A percentile compares a stretch with the other conserved stretches of the same genome.
These are phyloP conservation scores for Botrytis deweyae DNA, from an alignment of 2,329 filamentous ascomycete species.

Conservation along the genomic window DNA sequence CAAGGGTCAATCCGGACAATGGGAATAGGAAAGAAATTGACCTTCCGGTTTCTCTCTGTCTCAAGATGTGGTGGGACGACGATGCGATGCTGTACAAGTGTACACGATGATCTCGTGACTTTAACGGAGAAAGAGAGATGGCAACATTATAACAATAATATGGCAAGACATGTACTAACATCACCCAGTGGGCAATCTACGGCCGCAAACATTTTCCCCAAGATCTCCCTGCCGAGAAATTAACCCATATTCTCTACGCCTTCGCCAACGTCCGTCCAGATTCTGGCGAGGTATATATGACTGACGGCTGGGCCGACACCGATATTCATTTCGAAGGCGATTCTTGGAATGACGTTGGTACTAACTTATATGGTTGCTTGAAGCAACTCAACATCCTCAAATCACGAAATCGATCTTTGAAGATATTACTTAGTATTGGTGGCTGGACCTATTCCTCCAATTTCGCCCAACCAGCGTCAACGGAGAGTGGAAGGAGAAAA, in stretches of 20 bases:
- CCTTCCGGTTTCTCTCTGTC: background rate
- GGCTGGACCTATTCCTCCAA: slow-evolving; percentile 91
- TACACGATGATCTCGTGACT: slow-evolving; percentile 6
- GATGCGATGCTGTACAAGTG: background rate
- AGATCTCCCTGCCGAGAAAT: slow-evolving; percentile 73
- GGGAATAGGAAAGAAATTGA: no score
- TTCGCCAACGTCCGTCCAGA: slow-evolving; percentile 85
- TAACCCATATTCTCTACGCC: slow-evolving; percentile 87
- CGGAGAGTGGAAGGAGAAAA: slow-evolving; percentile 61
- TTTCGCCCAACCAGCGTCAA: slow-evolving; percentile 74
- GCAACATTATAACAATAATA: background rate
- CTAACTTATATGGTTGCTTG: slow-evolving; percentile 82
- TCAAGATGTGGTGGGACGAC: background rate
- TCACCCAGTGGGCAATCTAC: slow-evolving; percentile 68
- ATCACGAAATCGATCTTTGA: slow-evolving; percentile 75
- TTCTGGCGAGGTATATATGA: slow-evolving; percentile 72
- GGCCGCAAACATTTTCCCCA: slow-evolving; percentile 81
- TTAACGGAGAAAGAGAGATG: background rate
- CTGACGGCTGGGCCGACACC: slow-evolving; percentile 63
- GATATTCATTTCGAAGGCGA: slow-evolving; percentile 52
- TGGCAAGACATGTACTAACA: slow-evolving; percentile 19
- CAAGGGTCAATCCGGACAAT: no score
- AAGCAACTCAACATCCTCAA: slow-evolving; percentile 89
- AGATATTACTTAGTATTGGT: slow-evolving; percentile 81
- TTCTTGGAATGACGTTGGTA: slow-evolving; percentile 68